Evolutionary conservation across 2,329 filamentous ascomycete species (phyloP).

Genomic region (Zymoseptoria passerinii): DNA sequence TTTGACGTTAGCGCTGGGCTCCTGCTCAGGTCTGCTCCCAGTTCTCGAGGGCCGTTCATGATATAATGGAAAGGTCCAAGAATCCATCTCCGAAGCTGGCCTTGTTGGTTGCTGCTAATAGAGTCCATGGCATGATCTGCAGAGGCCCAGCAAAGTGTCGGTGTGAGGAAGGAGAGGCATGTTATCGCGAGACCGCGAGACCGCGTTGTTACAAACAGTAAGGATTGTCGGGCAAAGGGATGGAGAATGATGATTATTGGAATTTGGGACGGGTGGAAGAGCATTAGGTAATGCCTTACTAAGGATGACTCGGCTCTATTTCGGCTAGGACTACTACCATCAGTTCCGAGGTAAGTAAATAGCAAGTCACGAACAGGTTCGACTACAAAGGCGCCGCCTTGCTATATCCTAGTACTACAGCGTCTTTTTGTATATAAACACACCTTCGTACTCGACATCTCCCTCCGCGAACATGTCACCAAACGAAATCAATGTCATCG

Average conservation of each 20-base stretch:
- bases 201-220: not conserved
- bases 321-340: too few relatives aligned
- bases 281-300: too few relatives aligned
- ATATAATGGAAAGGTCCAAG: not conserved
- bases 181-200: not conserved
- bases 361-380: too few relatives aligned
- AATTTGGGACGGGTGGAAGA: too few relatives aligned
- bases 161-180: not conserved
- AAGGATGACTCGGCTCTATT: too few relatives aligned
- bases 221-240: not conserved
- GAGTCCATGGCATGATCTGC: not conserved
- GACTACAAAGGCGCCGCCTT: too few relatives aligned
- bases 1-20: not conserved
- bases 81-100: not conserved
- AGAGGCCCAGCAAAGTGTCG: not conserved
- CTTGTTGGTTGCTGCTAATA: not conserved
- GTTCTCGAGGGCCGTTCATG: not conserved
- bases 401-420: too few relatives aligned
- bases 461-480: too few relatives aligned
- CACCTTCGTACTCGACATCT: too few relatives aligned
- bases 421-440: too few relatives aligned
- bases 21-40: not conserved
- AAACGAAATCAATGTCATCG: slow-evolving; percentile 12
- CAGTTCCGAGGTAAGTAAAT: too few relatives aligned
- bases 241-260: too few relatives aligned